These are phyloP conservation scores for Hymenoscyphus fraxineus DNA, from an alignment of 2,329 filamentous ascomycete species.

Conservation along the genomic window DNA sequence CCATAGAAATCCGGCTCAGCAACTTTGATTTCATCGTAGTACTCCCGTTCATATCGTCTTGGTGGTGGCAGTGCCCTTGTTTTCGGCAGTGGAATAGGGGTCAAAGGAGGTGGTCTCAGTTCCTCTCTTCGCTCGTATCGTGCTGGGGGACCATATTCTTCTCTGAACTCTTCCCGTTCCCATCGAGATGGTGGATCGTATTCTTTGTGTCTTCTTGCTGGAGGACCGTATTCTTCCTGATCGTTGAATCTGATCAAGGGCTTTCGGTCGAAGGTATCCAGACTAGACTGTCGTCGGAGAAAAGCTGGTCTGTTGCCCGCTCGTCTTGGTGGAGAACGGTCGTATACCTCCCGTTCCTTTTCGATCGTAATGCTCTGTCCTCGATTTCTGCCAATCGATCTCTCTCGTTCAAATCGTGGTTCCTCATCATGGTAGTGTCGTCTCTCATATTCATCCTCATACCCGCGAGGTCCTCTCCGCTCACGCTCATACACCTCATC, in stretches of 20 bases:
- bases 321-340: conserved; percentile 26
- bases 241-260: conserved; percentile 48
- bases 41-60: conserved; percentile 53
- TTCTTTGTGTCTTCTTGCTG: conserved; percentile 43
- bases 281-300: conserved; percentile 77
- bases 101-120: conserved; percentile 41
- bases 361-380: conserved; percentile 32
- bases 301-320: conserved; percentile 59
- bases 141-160: conserved; percentile 61
- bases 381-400: conserved; percentile 35
- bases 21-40: conserved; percentile 63
- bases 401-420: conserved; percentile 50
- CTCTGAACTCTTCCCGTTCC: conserved; percentile 40
- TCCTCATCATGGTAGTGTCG: conserved; percentile 43
- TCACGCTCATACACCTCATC: conserved; percentile 51
- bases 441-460: conserved; percentile 37
- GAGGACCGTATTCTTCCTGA: conserved; percentile 37
- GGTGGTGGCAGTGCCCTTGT: conserved; percentile 58
- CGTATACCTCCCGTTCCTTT: conserved; percentile 29
- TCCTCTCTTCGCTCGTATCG: conserved; percentile 37
- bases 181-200: conserved; percentile 52
- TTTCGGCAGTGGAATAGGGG: conserved; percentile 67
- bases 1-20: conserved; percentile 65
- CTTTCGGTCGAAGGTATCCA: conserved; percentile 84
- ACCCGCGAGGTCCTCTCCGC: conserved; percentile 37